Evolutionary conservation across 306 rosid genomes (phyloP), one percentile per base, ranked within the genome.

Genomic region (Adenanthera pavonina): DNA sequence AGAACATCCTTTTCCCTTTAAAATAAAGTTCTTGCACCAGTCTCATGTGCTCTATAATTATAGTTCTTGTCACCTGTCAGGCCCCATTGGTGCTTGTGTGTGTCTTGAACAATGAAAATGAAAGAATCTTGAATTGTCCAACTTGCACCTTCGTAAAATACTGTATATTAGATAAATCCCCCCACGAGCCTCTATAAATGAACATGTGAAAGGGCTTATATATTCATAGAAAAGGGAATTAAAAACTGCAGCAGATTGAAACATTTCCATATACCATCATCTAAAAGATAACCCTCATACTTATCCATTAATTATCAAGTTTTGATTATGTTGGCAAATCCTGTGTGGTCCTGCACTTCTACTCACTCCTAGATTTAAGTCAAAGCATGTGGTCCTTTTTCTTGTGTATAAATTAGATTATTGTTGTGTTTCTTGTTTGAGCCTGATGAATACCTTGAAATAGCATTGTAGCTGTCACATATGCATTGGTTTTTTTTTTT

Each of bases 301-400:
- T 62, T 73, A 73, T 38, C 41, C 40, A 62, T 41, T 75, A 48
- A 67, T 67, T 75, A 66, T 81, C 52, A 13, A n/a, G 9, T 19
- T 81, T 81, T 74, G 8, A 51, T 62, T 38, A 80, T 30, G 47
- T 62, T 40, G 52, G 47, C 74, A 51, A 53, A 25, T 53, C 66
- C 15, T 34, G 8, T 70, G 64, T 19, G 53, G 10, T 20, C 57
- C 43, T 36, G 44, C 10, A 13, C 30, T 25, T 25, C 43, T 40
- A 5, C 43, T 5, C 36, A 62, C n/a, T 52, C 16, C 20, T 38
- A 25, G 56, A 51, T 19, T 57, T 59, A 40, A 62, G 9, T 69
- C 19, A 38, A 35, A 16, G 47, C 35, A 34, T 46, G 13, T 46
- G 49, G 7, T 72, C 13, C 33, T 51, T 52, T 65, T 52, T 38